Evolutionary conservation across 768 basidiomycete genomes (phyloP).

Genomic region (Clitopilus hobsonii): DNA sequence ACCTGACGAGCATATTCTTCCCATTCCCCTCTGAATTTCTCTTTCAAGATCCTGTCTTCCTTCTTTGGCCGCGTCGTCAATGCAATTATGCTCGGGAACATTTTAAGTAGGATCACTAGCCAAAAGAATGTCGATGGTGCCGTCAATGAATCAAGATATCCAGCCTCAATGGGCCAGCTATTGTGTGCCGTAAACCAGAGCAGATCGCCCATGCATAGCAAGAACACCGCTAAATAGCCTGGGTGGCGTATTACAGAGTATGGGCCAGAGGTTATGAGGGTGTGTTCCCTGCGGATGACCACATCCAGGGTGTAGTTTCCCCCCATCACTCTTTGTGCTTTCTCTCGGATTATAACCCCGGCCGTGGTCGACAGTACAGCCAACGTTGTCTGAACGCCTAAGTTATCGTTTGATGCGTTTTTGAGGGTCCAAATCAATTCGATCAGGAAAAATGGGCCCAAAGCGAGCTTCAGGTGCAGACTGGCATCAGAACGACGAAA

Average conservation of each 20-base stretch:
- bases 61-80: no score
- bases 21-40: neutral
- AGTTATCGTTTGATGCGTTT: no score
- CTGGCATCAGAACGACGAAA: no score
- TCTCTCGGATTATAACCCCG: neutral
- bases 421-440: no score
- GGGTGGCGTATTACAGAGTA: slow-evolving; percentile 3
- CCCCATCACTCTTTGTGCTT: neutral
- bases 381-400: no score
- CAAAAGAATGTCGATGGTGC: neutral
- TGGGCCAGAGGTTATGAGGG: neutral
- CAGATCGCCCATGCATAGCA: neutral
- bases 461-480: no score
- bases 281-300: neutral
- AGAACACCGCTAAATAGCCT: neutral
- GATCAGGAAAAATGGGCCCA: no score
- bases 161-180: neutral
- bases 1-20: neutral
- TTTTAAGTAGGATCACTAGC: neutral
- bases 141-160: no score
- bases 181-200: neutral
- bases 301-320: neutral
- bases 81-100: neutral
- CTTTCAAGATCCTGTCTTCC: slow-evolving; percentile 1
- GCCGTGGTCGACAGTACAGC: no score